Percentiles rank a stretch among this genome's conserved stretches.
These are phyloP conservation scores for Ceratorhiza oryzae-sativae DNA, from an alignment of 1,284 basidiomycete species.

Conservation along the genomic window DNA sequence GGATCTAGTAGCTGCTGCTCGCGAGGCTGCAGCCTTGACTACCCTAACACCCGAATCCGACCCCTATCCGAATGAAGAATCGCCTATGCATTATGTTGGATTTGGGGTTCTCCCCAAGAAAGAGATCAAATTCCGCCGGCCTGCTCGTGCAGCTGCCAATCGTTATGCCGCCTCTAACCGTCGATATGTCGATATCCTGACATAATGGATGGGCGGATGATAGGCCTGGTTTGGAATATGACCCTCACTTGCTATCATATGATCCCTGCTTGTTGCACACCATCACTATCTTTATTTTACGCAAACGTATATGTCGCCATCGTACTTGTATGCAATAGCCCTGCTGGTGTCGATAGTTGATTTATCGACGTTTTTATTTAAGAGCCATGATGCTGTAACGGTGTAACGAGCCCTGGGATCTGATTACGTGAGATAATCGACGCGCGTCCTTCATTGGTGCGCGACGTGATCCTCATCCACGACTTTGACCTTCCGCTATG, in stretches of 20 bases:
- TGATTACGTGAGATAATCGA: conserved; percentile 35
- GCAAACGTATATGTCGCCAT: too few relatives aligned
- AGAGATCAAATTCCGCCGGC: conserved; percentile 21
- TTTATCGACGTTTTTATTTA: conserved; percentile 5
- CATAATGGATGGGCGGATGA: not conserved
- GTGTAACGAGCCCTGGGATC: conserved; percentile 20
- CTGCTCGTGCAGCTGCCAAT: conserved; percentile 14
- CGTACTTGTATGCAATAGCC: not conserved
- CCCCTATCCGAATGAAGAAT: conserved; percentile 1
- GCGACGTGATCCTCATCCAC: conserved; percentile 31
- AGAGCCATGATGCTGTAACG: not conserved
- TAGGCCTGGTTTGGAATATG: not conserved
- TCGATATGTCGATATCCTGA: conserved; percentile 32
- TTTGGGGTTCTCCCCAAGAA: conserved; percentile 6
- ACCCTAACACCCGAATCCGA: not conserved
- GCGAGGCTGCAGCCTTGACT: not conserved
- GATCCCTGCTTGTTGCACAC: not conserved
- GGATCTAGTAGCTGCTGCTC: conserved; percentile 20
- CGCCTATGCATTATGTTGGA: conserved; percentile 18
- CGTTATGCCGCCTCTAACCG: conserved; percentile 20
- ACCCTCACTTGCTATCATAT: not conserved
- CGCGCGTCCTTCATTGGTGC: conserved; percentile 38
- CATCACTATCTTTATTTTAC: too few relatives aligned
- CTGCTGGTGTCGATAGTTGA: not conserved
- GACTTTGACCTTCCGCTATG: conserved; percentile 14